Evolutionary conservation across 78 protist species (phyloP), one percentile per base, ranked within the genome.

Genomic region (Monocercomonoides exilis): DNA sequence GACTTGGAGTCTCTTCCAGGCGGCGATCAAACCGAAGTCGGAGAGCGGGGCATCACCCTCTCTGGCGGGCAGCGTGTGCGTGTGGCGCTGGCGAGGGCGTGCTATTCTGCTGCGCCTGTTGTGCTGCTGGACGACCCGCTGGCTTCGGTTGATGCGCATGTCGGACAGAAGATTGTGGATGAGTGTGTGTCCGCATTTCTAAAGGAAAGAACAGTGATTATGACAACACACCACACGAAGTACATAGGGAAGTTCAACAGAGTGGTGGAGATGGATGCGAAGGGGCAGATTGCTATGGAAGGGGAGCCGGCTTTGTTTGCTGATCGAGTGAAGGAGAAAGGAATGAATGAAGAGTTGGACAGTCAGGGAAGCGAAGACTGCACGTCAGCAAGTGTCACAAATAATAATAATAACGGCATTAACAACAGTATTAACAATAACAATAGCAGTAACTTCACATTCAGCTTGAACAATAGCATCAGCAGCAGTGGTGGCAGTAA

Each of bases 21-120:
- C 42, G 77, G 89, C 70, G 93, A 87, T 44, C 0, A 32, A 35
- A 87, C 95, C n/a, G 89, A 63, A 46, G 41, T 92, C 32, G 94
- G 95, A 41, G 95, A 93, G 88, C 41, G 85, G 35, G 95, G 95
- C 44, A n/a, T 92, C 45, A 93, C 80, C 41, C 77, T 94, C 34
- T 81, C 90, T 1, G 96, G 94, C 33, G 96, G 94, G 1, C 96
- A 94, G 43, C 35, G 45, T 41, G 81, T 46, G 3, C 87, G 94
- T 80, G 46, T 93, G 63, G 3, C 88, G 11, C 77, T 94, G 34
- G 94, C 95, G 0, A 89, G 96, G n/a, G 93, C 95, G 3, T 41
- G 93, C 77, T 94, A 93, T 85, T 35, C 86, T 54, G 33, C 81
- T 21, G 87, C 92, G 0, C 92, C 85, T n/a, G 46, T 64, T 77